A percentile compares a stretch with the other conserved stretches of the same genome.
These are phyloP conservation scores for Aspergillus funiculosus DNA, from an alignment of 495 filamentous ascomycete genomes.

Conservation along the genomic window DNA sequence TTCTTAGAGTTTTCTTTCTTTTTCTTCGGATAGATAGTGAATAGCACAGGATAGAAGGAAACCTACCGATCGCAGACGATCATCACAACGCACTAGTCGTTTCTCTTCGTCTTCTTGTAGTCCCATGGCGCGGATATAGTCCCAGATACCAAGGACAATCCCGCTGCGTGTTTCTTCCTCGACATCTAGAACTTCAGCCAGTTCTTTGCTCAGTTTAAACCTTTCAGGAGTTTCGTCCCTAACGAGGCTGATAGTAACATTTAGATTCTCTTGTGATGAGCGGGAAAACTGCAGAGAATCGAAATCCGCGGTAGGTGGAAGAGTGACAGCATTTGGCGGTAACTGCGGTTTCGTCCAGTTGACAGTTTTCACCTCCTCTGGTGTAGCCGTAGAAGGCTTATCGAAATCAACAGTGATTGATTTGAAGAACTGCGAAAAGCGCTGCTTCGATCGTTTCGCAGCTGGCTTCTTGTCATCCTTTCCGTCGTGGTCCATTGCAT, in stretches of 20 bases:
- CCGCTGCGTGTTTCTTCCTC: slow-evolving; percentile 80
- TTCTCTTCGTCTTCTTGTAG: slow-evolving; percentile 92
- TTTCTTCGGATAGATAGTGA: too few species aligned
- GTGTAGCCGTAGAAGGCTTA: slow-evolving; percentile 40
- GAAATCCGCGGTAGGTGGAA: slow-evolving; percentile 62
- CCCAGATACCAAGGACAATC: slow-evolving; percentile 85
- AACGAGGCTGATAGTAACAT: slow-evolving; percentile 81
- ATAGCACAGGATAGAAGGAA: background rate
- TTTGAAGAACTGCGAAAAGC: slow-evolving; percentile 96
- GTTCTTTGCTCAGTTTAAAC: slow-evolving; percentile 65
- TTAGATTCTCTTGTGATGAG: slow-evolving; percentile 84
- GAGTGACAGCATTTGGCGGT: slow-evolving; percentile 43
- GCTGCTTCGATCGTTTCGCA: slow-evolving; percentile 43
- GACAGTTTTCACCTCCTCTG: slow-evolving; percentile 54
- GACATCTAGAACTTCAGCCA: slow-evolving; percentile 83
- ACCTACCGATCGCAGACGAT: slow-evolving; percentile 65
- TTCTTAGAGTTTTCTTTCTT: slow-evolving; percentile 17
- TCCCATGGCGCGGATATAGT: slow-evolving; percentile 82
- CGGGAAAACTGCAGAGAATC: slow-evolving; percentile 89
- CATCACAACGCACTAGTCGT: slow-evolving; percentile 84
- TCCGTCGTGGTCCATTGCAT: slow-evolving; percentile 59
- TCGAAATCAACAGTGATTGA: slow-evolving; percentile 84
- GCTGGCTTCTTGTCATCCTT: slow-evolving; percentile 35
- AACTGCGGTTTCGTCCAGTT: slow-evolving; percentile 69
- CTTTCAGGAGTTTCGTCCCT: slow-evolving; percentile 82